These are phyloP conservation scores for Plasmodium vivax DNA, from an alignment of 169 alveolate species.

Conservation along the genomic window DNA sequence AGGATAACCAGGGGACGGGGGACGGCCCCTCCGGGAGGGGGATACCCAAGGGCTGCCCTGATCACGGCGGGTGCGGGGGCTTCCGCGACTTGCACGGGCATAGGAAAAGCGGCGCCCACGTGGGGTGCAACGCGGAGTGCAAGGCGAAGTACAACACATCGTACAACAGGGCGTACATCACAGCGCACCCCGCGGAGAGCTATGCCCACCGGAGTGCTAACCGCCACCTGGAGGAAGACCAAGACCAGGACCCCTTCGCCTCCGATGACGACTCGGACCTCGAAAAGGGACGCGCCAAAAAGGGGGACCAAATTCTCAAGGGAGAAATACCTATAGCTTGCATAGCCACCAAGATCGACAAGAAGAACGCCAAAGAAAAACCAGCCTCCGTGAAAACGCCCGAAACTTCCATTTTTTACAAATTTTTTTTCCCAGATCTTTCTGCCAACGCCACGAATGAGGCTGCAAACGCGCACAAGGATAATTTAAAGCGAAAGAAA, in stretches of 20 bases:
- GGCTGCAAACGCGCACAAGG: conserved; percentile 2
- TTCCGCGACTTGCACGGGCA: not conserved
- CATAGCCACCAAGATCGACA: conserved; percentile 69
- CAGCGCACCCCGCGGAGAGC: not conserved
- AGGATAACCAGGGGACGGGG: not conserved
- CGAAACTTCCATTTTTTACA: conserved; percentile 26
- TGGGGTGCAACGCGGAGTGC: not conserved
- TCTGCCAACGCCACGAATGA: conserved; percentile 20
- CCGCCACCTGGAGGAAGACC: not conserved
- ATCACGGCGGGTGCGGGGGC: not conserved
- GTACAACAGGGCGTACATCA: too few relatives aligned
- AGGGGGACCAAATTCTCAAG: conserved; percentile 27
- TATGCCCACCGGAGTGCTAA: not conserved
- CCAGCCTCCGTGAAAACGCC: conserved; percentile 67
- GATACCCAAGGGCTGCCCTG: not conserved
- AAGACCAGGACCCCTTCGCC: not conserved
- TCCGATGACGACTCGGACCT: conserved; percentile 11
- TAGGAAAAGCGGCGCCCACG: not conserved
- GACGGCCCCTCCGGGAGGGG: not conserved
- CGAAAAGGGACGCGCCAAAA: conserved; percentile 12
- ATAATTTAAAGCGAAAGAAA: conserved; percentile 43
- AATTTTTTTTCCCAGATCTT: conserved; percentile 27
- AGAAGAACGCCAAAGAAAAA: conserved; percentile 62
- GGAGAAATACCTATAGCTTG: conserved; percentile 72
- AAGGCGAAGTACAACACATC: too few relatives aligned